A percentile compares a stretch with the other conserved stretches of the same genome.
Conservation (phyloP, 2,329 filamentous ascomycete species). For the Claviceps arundinis region DNA sequence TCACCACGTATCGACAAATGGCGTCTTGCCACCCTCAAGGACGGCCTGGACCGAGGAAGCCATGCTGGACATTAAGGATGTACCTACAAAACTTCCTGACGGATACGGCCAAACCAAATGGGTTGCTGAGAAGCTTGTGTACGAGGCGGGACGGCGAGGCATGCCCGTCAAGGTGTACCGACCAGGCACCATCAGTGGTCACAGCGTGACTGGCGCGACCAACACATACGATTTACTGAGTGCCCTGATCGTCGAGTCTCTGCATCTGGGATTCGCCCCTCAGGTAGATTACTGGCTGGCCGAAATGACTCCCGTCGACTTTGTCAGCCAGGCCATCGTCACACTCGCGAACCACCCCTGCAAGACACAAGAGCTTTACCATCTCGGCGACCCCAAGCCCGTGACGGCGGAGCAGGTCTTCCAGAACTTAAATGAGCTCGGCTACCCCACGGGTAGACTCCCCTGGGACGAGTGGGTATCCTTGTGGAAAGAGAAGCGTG, state of each 20-base stretch:
- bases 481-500: slow-evolving; percentile 59
- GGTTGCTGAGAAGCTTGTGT: slow-evolving; percentile 64
- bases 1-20: slow-evolving; percentile 70
- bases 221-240: slow-evolving; percentile 70
- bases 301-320: slow-evolving; percentile 78
- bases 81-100: slow-evolving; percentile 54
- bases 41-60: slow-evolving; percentile 59
- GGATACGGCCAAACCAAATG: slow-evolving; percentile 73
- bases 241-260: slow-evolving; percentile 62
- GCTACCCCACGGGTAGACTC: slow-evolving; percentile 55
- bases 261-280: slow-evolving; percentile 57
- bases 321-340: slow-evolving; percentile 61
- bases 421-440: slow-evolving; percentile 47
- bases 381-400: slow-evolving; percentile 60
- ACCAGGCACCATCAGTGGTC: slow-evolving; percentile 65
- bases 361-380: slow-evolving; percentile 52
- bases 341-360: slow-evolving; percentile 53
- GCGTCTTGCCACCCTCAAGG: slow-evolving; percentile 57
- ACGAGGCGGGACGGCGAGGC: slow-evolving; percentile 54
- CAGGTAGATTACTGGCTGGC: slow-evolving; percentile 62
- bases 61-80: slow-evolving; percentile 53
- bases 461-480: slow-evolving; percentile 62
- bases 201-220: slow-evolving; percentile 59
- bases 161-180: slow-evolving; percentile 60
- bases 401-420: slow-evolving; percentile 55